Evolutionary conservation across 306 rosid species (phyloP).

Genomic region (Herpetospermum pedunculosum): DNA sequence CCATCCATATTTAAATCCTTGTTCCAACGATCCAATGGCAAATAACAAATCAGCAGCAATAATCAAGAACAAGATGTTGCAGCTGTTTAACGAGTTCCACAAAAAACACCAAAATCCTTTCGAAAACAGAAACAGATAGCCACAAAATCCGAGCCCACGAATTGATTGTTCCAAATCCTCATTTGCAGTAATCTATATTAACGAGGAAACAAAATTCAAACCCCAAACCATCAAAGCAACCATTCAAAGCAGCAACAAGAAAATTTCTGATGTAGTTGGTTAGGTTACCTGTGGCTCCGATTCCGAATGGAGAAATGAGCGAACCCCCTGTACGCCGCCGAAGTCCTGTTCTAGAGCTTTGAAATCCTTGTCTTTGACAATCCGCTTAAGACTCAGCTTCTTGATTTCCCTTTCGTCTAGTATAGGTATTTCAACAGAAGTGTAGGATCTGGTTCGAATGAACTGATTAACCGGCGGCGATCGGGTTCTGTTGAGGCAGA

Average conservation of each 20-base stretch:
- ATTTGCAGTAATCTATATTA: no score
- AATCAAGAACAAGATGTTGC: slow-evolving; percentile 18
- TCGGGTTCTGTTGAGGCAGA: no score
- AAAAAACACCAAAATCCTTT: slow-evolving; percentile 19
- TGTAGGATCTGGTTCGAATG: slow-evolving; percentile 16
- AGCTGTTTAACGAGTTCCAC: slow-evolving; percentile 17
- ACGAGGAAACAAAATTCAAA: no score
- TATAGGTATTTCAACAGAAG: slow-evolving; percentile 5
- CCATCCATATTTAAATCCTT: slow-evolving; percentile 49
- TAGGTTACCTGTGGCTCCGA: slow-evolving; percentile 23
- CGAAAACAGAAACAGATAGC: background rate
- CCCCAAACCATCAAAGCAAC: no score
- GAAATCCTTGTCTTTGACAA: slow-evolving; percentile 26
- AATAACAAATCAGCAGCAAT: slow-evolving; percentile 34
- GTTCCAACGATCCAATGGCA: slow-evolving; percentile 22
- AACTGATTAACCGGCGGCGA: background rate
- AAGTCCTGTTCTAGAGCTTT: background rate
- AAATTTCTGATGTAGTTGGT: no score
- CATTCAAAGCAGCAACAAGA: no score
- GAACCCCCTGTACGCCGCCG: slow-evolving; percentile 28
- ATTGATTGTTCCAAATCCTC: background rate
- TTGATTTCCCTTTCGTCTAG: background rate
- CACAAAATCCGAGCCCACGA: background rate
- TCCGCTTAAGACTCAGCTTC: slow-evolving; percentile 6
- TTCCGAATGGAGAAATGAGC: slow-evolving; percentile 5